These are phyloP conservation scores for Thielaviopsis ethacetica DNA, from an alignment of 2,329 filamentous ascomycete genomes.

Conservation along the genomic window DNA sequence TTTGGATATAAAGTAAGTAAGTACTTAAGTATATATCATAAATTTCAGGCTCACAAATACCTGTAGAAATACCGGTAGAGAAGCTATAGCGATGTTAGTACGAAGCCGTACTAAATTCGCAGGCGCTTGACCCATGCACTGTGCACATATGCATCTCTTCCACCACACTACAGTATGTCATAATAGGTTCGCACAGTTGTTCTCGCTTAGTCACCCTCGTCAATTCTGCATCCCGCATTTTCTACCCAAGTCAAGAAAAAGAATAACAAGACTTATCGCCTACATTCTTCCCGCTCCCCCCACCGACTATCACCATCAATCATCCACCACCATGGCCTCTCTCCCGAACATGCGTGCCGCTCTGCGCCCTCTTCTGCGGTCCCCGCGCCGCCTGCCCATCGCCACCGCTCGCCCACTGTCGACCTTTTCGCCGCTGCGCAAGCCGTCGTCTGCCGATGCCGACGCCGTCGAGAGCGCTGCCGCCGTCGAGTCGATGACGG, in stretches of 20 bases:
- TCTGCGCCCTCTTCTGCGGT: conserved; percentile 12
- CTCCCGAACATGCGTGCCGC: conserved; percentile 5
- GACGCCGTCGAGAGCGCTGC: neutral
- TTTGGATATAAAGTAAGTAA: neutral
- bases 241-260: neutral
- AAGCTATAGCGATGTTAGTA: too few species aligned
- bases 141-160: too few species aligned
- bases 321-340: neutral
- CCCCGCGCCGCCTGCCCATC: neutral
- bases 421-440: conserved; percentile 1
- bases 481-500: neutral
- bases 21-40: too few species aligned
- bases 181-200: neutral
- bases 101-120: too few species aligned
- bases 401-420: neutral
- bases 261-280: neutral
- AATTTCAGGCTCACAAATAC: too few species aligned
- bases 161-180: too few species aligned
- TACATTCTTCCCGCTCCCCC: neutral
- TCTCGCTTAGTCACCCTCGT: conserved; percentile 1
- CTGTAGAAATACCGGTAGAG: too few species aligned
- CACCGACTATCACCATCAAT: neutral
- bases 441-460: conserved; percentile 5
- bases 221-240: neutral
- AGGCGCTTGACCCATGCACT: too few species aligned